Conservation (phyloP, 495 filamentous ascomycete genomes). For the Lasiosphaeris hirsuta region DNA sequence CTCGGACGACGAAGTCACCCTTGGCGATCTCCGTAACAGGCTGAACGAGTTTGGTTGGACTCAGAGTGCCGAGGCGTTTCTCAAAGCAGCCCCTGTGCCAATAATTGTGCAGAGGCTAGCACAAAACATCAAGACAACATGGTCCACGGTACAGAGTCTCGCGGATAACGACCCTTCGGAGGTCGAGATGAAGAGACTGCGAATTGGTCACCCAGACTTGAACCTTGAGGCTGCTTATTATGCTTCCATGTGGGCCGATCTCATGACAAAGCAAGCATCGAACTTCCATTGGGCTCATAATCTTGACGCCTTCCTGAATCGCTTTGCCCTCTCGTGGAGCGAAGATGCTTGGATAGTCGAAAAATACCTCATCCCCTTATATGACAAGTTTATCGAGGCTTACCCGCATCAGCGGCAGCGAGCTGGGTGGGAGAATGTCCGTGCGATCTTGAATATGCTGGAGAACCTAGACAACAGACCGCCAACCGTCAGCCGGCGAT, state of each 20-base stretch:
- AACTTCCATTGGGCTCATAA: constrained; percentile 40
- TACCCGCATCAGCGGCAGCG: constrained; percentile 16
- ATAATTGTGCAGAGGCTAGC: constrained; percentile 73
- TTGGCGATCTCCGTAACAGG: constrained; percentile 55
- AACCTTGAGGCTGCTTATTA: constrained; percentile 70
- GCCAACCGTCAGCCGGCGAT: constrained; percentile 51
- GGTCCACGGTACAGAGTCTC: constrained; percentile 32
- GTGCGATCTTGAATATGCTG: constrained; percentile 55
- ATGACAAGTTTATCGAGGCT: constrained; percentile 33
- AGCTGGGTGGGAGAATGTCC: constrained; percentile 24
- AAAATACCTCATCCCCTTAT: constrained; percentile 60
- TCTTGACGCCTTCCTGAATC: constrained; percentile 59
- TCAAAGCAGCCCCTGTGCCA: constrained; percentile 56
- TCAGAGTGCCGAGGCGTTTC: constrained; percentile 51
- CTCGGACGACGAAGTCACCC: constrained; percentile 60
- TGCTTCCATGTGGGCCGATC: constrained; percentile 70
- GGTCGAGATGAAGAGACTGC: constrained; percentile 34
- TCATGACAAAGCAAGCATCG: constrained; percentile 55
- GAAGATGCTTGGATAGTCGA: constrained; percentile 67
- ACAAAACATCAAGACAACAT: constrained; percentile 67
- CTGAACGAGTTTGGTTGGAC: constrained; percentile 62
- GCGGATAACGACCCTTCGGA: constrained; percentile 6
- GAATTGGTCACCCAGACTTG: constrained; percentile 34
- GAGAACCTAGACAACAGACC: constrained; percentile 57
- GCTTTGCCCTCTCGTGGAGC: constrained; percentile 65